Evolutionary conservation across 495 filamentous ascomycete species (phyloP).

Genomic region (Aspergillus incahuasiensis): DNA sequence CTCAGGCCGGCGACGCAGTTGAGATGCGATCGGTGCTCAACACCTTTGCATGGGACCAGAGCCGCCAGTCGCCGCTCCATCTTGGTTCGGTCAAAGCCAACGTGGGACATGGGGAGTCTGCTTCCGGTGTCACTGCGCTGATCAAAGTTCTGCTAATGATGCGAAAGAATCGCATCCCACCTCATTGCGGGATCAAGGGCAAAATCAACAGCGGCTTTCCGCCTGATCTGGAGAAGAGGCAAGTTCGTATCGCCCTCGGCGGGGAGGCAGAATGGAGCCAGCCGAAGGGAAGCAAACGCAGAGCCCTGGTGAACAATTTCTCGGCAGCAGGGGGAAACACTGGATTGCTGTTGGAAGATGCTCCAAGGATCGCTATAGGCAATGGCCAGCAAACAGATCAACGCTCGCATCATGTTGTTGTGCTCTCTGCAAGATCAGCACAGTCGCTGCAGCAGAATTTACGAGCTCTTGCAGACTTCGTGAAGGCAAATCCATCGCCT

Average conservation of each 20-base stretch:
- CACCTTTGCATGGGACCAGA: not conserved
- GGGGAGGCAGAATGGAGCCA: too few species aligned
- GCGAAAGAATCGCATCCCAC: constrained; percentile 25
- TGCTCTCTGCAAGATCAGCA: constrained; percentile 55
- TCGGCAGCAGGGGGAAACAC: not conserved
- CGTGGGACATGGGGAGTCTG: constrained; percentile 37
- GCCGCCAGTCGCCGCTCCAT: constrained; percentile 9
- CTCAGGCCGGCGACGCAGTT: not conserved
- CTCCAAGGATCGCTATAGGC: constrained; percentile 7
- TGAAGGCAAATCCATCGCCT: too few species aligned
- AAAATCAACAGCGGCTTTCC: constrained; percentile 33
- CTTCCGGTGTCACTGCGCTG: constrained; percentile 24
- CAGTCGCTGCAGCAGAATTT: too few species aligned
- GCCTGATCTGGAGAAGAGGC: constrained; percentile 17
- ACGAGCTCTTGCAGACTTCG: too few species aligned
- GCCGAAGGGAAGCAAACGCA: not conserved
- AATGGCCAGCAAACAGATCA: not conserved
- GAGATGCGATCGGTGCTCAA: constrained; percentile 23
- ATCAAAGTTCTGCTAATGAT: constrained; percentile 33
- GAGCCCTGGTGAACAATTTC: constrained; percentile 29
- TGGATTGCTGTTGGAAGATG: constrained; percentile 43
- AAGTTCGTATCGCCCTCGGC: constrained; percentile 4
- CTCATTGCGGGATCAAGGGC: constrained; percentile 39
- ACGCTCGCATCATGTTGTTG: constrained; percentile 44
- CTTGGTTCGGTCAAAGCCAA: constrained; percentile 35